Base-by-base conservation (phyloP, 1,284 basidiomycete species). In the Tilletiaria anomala region DNA sequence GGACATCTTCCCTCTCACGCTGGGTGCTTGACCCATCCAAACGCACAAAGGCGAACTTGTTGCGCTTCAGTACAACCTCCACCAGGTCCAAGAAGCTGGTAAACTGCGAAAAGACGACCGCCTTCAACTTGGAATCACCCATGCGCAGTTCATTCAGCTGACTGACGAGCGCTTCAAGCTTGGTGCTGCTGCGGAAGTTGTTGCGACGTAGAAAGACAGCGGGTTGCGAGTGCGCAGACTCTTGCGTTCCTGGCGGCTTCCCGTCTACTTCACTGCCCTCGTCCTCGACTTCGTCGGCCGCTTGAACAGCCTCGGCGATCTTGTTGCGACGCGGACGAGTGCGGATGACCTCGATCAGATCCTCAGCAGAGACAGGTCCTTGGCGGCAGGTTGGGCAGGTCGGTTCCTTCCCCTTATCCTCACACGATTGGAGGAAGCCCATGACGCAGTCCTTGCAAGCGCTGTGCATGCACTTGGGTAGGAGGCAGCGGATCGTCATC, bases 1-100 rank as follows among this genome's bases (percentile, higher is more conserved):
- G 74, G 0, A 84, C 79, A 4, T 73, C 74, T 26, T 76, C 79
- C 33, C 87, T 76, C 62, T 83, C 82, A 66, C 81, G 83, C 52
- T 93, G 75, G 54, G 82, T 80, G 80, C 94, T 91, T 0, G 82
- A 77, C 2, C 91, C 91, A 65, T 97, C 91, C 48, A 96, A 83
- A 6, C 63, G 50, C 5, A 66, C 40, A 19, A 47, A 58, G 0
- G 42, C 29, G 37, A 59, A 58, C 3, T 48, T 44, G 11, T 51
- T 45, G 2, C 58, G 51, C 8, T 37, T 18, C 4, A 66, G 44
- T 1, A 54, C 42, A 3, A 50, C 47, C 38, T 63, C 47, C 40
- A 66, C 47, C 4, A 66, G 45, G 35, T 66, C 58, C 29, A 71
- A 53, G 43, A 71, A 70, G 3, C 56, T 61, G 2, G 70, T 71